phyloP scores from a whole-genome alignment of 164 flowering plant genomes.

The Akebia trifoliata region DNA sequence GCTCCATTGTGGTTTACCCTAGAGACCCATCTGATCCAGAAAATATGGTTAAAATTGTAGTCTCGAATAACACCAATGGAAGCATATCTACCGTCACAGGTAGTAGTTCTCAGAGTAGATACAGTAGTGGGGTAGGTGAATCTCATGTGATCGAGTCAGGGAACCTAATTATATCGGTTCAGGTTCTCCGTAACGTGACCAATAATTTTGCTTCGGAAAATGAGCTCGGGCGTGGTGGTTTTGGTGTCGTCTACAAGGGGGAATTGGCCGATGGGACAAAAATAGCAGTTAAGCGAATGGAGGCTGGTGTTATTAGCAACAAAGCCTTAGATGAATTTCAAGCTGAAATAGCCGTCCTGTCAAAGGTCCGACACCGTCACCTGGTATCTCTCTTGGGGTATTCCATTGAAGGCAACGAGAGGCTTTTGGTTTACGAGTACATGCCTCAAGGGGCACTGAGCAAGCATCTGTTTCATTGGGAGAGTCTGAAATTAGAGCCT shows the following conservation, averaged over 20 bases:
- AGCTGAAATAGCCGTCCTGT: slow-evolving; percentile 73
- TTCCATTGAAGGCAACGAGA: slow-evolving; percentile 61
- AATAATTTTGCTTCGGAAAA: slow-evolving; percentile 56
- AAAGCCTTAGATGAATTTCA: slow-evolving; percentile 70
- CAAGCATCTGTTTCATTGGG: slow-evolving; percentile 73
- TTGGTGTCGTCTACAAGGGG: slow-evolving; percentile 73
- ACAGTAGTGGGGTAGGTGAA: slow-evolving; percentile 26
- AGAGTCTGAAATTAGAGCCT: slow-evolving; percentile 51
- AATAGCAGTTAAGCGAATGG: slow-evolving; percentile 89
- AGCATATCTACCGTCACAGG: slow-evolving; percentile 29
- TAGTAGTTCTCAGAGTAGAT: slow-evolving; percentile 32
- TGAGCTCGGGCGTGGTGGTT: slow-evolving; percentile 78
- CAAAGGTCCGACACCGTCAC: slow-evolving; percentile 76
- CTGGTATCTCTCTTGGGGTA: slow-evolving; percentile 70
- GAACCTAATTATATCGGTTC: slow-evolving; percentile 55
- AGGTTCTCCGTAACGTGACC: slow-evolving; percentile 63
- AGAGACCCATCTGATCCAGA: slow-evolving; percentile 53
- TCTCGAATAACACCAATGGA: slow-evolving; percentile 31
- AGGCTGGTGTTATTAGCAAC: slow-evolving; percentile 42
- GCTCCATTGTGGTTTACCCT: slow-evolving; percentile 48
- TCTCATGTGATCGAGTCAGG: slow-evolving; percentile 48
- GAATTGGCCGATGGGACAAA: slow-evolving; percentile 64
- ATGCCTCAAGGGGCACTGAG: slow-evolving; percentile 80
- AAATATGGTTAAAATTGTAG: slow-evolving; percentile 44
- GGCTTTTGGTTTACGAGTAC: slow-evolving; percentile 69